A percentile compares a stretch with the other conserved stretches of the same genome.
These are phyloP conservation scores for Erodium moschatum DNA, from an alignment of 441 rosid species.

Conservation along the genomic window DNA sequence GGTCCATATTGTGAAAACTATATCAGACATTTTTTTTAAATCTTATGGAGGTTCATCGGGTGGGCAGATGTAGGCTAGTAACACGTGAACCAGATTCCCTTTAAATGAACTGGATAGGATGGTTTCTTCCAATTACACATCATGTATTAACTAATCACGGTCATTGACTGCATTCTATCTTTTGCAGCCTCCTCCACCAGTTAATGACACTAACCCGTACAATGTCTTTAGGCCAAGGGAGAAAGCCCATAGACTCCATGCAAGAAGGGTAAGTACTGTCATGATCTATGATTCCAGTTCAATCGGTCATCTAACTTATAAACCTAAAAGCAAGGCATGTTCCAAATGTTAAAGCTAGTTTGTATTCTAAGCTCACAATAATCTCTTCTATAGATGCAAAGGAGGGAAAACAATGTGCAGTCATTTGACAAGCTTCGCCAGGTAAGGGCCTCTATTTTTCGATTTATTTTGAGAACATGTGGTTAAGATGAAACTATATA, in stretches of 20 bases:
- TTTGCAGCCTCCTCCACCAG: constrained; percentile 91
- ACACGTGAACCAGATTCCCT: background rate
- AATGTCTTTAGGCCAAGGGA: constrained; percentile 95
- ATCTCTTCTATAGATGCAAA: constrained; percentile 58
- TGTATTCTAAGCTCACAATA: constrained; percentile 8
- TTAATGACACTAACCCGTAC: constrained; percentile 89
- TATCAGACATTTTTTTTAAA: too few species aligned
- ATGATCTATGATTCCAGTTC: background rate
- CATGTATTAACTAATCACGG: background rate
- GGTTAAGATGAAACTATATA: background rate
- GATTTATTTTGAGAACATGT: constrained; percentile 6
- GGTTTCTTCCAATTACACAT: background rate
- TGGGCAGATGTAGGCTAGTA: too few species aligned
- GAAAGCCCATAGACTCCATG: constrained; percentile 90
- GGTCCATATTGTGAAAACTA: too few species aligned
- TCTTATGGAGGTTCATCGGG: too few species aligned
- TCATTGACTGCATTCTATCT: constrained; percentile 4
- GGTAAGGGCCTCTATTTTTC: constrained; percentile 28
- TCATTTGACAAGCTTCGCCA: constrained; percentile 98
- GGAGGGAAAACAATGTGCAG: constrained; percentile 94
- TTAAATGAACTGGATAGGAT: background rate
- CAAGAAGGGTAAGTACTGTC: constrained; percentile 58
- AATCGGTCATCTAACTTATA: background rate
- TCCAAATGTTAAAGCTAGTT: background rate
- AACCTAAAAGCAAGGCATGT: constrained; percentile 1